A percentile compares a stretch with the other conserved stretches of the same genome.
Conservation (phyloP, 2,329 filamentous ascomycete genomes). For the Pseudogymnoascus sp. region DNA sequence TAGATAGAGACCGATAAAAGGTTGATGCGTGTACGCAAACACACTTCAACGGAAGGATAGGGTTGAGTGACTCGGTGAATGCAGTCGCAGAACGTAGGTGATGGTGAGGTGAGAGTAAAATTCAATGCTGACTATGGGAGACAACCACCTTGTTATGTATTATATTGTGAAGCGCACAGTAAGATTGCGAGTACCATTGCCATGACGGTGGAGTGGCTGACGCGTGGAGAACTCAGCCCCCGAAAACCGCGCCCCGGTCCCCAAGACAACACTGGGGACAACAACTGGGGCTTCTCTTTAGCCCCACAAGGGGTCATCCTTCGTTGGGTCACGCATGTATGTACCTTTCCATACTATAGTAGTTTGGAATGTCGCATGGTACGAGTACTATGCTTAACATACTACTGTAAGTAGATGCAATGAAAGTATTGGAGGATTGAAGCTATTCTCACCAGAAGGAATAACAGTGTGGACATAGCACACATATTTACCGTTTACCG, state of each 20-base stretch:
- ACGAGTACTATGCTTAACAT: no score
- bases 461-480: background rate
- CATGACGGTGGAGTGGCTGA: conserved; percentile 4
- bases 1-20: background rate
- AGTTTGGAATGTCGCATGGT: no score
- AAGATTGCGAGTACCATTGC: conserved; percentile 4
- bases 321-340: background rate
- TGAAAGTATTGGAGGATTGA: background rate
- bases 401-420: background rate
- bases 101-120: conserved; percentile 1
- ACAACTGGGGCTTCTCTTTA: background rate
- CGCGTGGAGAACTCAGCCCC: conserved; percentile 6
- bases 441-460: background rate
- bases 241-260: conserved; percentile 4
- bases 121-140: conserved; percentile 11
- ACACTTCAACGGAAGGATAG: background rate
- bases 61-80: background rate
- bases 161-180: conserved; percentile 2
- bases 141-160: background rate
- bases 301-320: background rate
- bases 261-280: background rate
- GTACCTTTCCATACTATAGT: background rate
- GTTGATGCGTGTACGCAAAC: background rate
- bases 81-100: background rate
- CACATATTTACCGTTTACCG: background rate